These are phyloP conservation scores for Phoenix dactylifera DNA, from an alignment of 176 grass and related monocot species.

Conservation along the genomic window DNA sequence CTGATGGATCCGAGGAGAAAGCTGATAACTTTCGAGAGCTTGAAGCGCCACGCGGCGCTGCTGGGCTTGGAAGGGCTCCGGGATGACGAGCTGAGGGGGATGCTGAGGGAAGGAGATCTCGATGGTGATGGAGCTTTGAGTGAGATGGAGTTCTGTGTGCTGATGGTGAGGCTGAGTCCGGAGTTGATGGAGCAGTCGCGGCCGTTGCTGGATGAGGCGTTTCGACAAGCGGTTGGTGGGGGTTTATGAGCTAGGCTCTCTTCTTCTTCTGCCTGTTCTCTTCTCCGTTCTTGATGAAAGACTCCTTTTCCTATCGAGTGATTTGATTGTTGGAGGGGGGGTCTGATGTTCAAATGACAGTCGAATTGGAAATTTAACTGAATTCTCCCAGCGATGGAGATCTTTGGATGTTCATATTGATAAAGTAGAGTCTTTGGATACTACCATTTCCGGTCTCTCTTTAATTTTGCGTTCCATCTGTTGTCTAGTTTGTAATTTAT, in stretches of 20 bases:
- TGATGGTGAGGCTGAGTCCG: constrained; percentile 92
- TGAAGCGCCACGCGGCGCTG: constrained; percentile 69
- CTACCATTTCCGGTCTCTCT: no score
- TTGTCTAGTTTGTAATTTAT: no score
- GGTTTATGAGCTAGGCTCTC: background rate
- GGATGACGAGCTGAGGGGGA: constrained; percentile 75
- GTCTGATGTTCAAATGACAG: no score
- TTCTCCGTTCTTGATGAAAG: background rate
- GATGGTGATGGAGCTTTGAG: constrained; percentile 77
- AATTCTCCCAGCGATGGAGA: no score
- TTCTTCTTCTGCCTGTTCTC: background rate
- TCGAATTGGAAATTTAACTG: no score
- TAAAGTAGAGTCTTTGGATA: no score
- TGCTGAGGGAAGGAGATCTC: constrained; percentile 82
- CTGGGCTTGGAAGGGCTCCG: constrained; percentile 46
- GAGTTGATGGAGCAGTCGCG: constrained; percentile 66
- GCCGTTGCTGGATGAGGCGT: constrained; percentile 47
- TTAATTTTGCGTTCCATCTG: no score
- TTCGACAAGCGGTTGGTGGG: constrained; percentile 27
- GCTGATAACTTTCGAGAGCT: constrained; percentile 77
- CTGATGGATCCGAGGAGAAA: constrained; percentile 52
- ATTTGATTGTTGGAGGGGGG: no score
- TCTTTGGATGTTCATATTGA: no score
- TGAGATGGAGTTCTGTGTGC: constrained; percentile 86
- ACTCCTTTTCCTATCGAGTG: no score